Base-by-base conservation (phyloP, 805 yeast genomes). In the Pichia insulana region DNA sequence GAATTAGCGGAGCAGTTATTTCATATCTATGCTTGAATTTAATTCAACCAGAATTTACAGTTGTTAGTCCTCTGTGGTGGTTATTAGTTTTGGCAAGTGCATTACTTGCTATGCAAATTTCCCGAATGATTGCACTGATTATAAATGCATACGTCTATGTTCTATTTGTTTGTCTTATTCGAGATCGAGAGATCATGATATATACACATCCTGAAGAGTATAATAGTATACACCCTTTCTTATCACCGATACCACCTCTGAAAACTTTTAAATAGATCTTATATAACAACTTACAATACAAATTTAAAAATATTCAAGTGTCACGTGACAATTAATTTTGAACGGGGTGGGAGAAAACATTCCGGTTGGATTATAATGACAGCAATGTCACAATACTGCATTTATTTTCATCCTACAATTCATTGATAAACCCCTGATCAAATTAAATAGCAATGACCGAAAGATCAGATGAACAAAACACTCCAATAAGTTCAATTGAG, bases 81-180 rank as follows among this genome's bases (percentile, higher is more conserved):
- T 30, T 51, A n/a, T 22, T 56, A 6, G 39, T 50, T 2, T 36
- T 44, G 4, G 36, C 46, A 10, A 40, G 56, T 2, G 78, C 82
- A 53, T 65, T 83, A 22, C 75, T 86, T 45, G 75, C 92, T 1
- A 65, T 82, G 19, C 92, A 87, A 62, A 72, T 87, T 44, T 72
- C 85, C 40, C 76, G 81, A 47, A 68, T 86, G 45, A 67, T 86
- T 16, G 72, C 78, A 42, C 78, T 80, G 22, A 81, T 86, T 1
- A 76, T 88, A 35, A 80, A 77, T 45, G 78, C 88, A 6, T 95
- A 96, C 17, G 74, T 80, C 2, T 76, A 88, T 17, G 82, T 95
- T 0, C 78, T 88, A 56, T 86, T 86, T 59, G 80, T 88, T 34
- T 87, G 92, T 0, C 68, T 85, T 57, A 86, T 90, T 7, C 76